Percentiles rank a stretch among this genome's conserved stretches.
Conservation (phyloP, 202 grass and related monocot genomes). For the Panicum virgatum region DNA sequence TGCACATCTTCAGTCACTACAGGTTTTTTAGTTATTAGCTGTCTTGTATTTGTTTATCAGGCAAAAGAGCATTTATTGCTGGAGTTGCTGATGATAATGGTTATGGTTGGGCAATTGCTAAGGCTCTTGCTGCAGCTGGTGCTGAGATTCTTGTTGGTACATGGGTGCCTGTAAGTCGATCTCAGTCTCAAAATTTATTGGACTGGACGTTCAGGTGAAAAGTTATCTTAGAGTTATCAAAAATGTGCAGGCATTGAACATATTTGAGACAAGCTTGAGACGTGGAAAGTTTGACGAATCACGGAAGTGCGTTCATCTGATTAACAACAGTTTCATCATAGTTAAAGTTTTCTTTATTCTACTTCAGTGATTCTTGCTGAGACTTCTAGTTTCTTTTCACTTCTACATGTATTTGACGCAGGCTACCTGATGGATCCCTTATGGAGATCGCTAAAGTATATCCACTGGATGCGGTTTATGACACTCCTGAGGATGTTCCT, state of each 20-base stretch:
- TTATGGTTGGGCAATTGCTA: slow-evolving; percentile 97
- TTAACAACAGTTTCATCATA: not conserved
- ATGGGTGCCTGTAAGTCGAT: slow-evolving; percentile 82
- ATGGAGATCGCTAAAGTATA: not conserved
- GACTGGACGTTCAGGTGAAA: not conserved
- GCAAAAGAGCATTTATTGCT: slow-evolving; percentile 97
- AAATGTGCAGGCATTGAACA: not conserved
- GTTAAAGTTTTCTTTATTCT: not conserved
- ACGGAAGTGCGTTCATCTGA: not conserved
- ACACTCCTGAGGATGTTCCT: not conserved
- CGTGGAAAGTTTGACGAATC: not conserved
- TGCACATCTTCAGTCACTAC: not conserved
- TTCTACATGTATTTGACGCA: not conserved
- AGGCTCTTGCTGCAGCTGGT: slow-evolving; percentile 91
- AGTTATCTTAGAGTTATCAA: not conserved
- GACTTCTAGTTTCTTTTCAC: not conserved
- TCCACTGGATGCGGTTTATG: not conserved
- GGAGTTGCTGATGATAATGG: slow-evolving; percentile 99
- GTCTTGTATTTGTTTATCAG: slow-evolving; percentile 31
- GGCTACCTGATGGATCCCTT: not conserved
- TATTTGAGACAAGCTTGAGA: slow-evolving; percentile 7
- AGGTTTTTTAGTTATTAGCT: not conserved
- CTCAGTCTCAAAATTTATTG: not conserved
- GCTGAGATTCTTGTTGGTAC: slow-evolving; percentile 99
- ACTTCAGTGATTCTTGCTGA: not conserved